These are phyloP conservation scores for Eimeria maxima DNA, from an alignment of 169 alveolate genomes.

Conservation along the genomic window DNA sequence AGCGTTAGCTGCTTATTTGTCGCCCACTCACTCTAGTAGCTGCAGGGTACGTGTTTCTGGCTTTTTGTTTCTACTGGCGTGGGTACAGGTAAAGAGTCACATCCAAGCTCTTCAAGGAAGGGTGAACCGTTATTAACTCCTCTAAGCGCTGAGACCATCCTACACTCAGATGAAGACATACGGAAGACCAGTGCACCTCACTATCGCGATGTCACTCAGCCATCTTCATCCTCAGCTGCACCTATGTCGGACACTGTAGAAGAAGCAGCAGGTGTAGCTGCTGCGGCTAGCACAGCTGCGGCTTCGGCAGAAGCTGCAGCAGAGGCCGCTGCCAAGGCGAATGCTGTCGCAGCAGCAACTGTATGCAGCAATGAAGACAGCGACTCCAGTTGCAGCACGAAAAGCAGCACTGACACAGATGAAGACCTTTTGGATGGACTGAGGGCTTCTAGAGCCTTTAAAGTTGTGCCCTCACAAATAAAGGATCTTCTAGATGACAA, in stretches of 20 bases:
- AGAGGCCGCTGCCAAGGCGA: conserved; percentile 61
- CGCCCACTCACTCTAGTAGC: background rate
- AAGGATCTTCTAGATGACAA: conserved; percentile 69
- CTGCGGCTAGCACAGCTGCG: conserved; percentile 52
- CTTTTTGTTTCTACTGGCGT: background rate
- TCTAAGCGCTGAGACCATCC: conserved; percentile 24
- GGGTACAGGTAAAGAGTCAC: conserved; percentile 37
- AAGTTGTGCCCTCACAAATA: conserved; percentile 79
- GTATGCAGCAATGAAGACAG: conserved; percentile 23
- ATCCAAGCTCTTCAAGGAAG: background rate
- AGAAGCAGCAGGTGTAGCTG: conserved; percentile 37
- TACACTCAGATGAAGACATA: background rate
- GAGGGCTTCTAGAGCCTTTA: conserved; percentile 74
- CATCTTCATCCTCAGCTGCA: background rate
- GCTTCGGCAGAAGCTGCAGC: conserved; percentile 78
- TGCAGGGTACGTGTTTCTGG: background rate
- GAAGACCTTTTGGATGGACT: conserved; percentile 55
- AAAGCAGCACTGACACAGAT: conserved; percentile 48
- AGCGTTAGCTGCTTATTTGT: background rate
- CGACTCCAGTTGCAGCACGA: conserved; percentile 33
- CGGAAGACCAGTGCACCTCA: background rate
- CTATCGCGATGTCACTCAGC: background rate
- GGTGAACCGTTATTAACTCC: conserved; percentile 26
- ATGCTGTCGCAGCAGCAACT: conserved; percentile 63
- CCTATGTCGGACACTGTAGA: background rate